phyloP scores from a whole-genome alignment of 2,329 filamentous ascomycete species.

The Trichophyton verrucosum region DNA sequence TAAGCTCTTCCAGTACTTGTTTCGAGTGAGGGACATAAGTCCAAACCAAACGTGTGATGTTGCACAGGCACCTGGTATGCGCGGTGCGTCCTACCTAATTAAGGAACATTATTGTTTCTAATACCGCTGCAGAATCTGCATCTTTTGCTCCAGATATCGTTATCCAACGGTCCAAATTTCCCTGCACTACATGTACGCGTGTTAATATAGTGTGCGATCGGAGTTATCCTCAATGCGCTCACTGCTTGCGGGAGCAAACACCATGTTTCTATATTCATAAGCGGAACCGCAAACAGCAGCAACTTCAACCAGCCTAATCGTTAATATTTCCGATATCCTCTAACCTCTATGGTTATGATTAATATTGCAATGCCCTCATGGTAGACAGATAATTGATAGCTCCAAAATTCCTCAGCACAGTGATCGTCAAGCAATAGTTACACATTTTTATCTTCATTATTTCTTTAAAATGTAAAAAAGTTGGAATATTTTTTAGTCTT shows the following conservation, averaged over 20 bases:
- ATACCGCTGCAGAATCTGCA: not conserved
- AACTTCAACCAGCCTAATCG: not conserved
- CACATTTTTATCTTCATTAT: too few species aligned
- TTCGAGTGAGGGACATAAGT: not conserved
- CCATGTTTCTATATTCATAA: not conserved
- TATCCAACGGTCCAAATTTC: not conserved
- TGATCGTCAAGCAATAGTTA: too few species aligned
- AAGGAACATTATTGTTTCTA: not conserved
- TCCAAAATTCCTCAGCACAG: too few species aligned
- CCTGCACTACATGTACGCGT: not conserved
- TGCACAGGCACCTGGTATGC: not conserved
- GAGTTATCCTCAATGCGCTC: not conserved
- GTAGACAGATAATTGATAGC: too few species aligned
- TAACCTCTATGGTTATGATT: too few species aligned
- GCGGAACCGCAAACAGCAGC: not conserved
- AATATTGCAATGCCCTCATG: too few species aligned
- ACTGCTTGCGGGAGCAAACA: not conserved
- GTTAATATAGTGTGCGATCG: not conserved
- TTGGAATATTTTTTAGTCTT: too few species aligned
- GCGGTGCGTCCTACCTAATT: not conserved
- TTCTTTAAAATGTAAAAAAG: too few species aligned
- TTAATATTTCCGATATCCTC: too few species aligned
- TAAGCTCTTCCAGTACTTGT: not conserved
- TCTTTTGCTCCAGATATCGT: not conserved
- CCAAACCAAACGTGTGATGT: not conserved